Percentiles rank a stretch among this genome's conserved stretches.
Conservation (phyloP, 1,284 basidiomycete species). For the Austroboletus novae-zelandiae region DNA sequence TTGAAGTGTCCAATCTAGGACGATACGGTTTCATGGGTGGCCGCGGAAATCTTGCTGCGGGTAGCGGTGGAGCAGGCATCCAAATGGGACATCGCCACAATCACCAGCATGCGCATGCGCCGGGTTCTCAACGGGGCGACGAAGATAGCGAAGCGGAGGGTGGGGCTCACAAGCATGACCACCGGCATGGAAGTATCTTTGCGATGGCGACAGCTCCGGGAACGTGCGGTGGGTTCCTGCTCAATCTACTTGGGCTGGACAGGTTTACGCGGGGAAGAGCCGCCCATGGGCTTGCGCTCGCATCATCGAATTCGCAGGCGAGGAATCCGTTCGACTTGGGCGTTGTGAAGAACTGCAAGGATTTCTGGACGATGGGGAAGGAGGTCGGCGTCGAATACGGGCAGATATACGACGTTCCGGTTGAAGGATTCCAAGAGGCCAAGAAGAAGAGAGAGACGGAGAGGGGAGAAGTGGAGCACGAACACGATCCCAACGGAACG, state of each 20-base stretch:
- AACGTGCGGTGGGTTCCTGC: conserved; percentile 59
- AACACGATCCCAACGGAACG: conserved; percentile 41
- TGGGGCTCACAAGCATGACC: conserved; percentile 40
- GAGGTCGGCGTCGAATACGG: conserved; percentile 91
- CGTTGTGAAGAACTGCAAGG: conserved; percentile 81
- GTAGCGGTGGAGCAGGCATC: conserved; percentile 73
- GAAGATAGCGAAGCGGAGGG: conserved; percentile 56
- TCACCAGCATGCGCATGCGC: conserved; percentile 41
- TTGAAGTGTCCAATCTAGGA: conserved; percentile 94
- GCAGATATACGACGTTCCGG: conserved; percentile 84
- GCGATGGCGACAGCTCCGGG: conserved; percentile 29
- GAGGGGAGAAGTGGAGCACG: conserved; percentile 36
- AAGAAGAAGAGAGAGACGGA: conserved; percentile 56
- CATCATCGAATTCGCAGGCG: conserved; percentile 33
- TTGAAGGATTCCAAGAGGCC: conserved; percentile 76
- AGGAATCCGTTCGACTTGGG: conserved; percentile 95
- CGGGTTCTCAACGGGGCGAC: conserved; percentile 39
- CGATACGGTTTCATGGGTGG: conserved; percentile 98
- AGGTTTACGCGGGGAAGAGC: conserved; percentile 90
- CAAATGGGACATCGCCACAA: conserved; percentile 71
- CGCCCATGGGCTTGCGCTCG: conserved; percentile 70
- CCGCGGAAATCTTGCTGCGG: conserved; percentile 92
- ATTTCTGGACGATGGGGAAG: conserved; percentile 90
- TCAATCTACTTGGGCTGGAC: conserved; percentile 90
- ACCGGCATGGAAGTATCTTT: conserved; percentile 41